phyloP scores from a whole-genome alignment of 169 alveolate species.

The Eimeria tenella region DNA sequence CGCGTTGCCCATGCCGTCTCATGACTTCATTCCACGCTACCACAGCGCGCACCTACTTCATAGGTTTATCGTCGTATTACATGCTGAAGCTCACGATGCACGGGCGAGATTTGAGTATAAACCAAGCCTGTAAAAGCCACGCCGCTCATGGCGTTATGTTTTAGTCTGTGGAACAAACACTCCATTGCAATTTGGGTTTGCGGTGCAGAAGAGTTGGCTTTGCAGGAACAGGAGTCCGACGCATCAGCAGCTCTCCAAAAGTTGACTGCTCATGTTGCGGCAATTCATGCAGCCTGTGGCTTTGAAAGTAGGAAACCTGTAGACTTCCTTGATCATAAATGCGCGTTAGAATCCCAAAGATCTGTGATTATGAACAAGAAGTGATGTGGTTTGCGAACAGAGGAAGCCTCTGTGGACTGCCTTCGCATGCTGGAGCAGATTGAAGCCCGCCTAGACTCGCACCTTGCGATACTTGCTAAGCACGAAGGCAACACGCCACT shows the following conservation, averaged over 20 bases:
- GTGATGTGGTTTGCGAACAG: slow-evolving; percentile 44
- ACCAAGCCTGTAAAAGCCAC: no score
- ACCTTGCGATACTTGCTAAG: slow-evolving; percentile 67
- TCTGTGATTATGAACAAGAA: not conserved
- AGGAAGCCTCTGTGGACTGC: slow-evolving; percentile 68
- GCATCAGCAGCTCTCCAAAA: slow-evolving; percentile 48
- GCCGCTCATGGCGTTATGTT: no score
- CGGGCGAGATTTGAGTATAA: no score
- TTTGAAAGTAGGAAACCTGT: slow-evolving; percentile 13
- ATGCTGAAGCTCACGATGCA: no score
- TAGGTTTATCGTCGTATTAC: no score
- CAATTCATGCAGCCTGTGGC: slow-evolving; percentile 58
- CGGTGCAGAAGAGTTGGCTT: slow-evolving; percentile 60
- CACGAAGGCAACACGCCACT: slow-evolving; percentile 64
- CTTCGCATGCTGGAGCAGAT: slow-evolving; percentile 77
- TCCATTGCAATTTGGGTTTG: not conserved
- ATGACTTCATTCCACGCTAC: no score
- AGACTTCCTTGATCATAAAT: no score
- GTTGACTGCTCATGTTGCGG: slow-evolving; percentile 42
- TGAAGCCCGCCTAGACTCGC: slow-evolving; percentile 74
- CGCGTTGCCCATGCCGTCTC: not conserved
- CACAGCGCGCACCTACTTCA: no score
- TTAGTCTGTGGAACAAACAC: no score
- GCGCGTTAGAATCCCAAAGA: no score
- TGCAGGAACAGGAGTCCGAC: slow-evolving; percentile 56